Conservation (phyloP, 495 filamentous ascomycete species). For the Staphylotrichum longicolle region DNA sequence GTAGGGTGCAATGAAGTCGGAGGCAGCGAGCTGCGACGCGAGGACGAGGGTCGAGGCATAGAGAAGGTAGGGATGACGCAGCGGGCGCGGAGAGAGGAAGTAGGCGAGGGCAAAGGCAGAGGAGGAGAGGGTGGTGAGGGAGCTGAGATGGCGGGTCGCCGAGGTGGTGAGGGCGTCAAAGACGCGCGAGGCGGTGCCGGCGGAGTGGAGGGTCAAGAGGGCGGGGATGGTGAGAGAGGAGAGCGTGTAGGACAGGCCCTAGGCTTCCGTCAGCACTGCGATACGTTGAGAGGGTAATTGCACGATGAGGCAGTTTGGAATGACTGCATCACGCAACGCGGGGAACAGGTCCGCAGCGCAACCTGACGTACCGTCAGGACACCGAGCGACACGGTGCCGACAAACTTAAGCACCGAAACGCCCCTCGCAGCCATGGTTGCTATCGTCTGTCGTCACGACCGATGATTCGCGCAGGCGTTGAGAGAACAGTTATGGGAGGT, state of each 20-base stretch:
- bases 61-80: conserved; percentile 79
- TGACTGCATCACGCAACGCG: not conserved
- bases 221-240: conserved; percentile 70
- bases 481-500: not conserved
- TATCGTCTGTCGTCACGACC: conserved; percentile 15
- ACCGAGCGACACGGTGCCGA: conserved; percentile 82
- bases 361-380: conserved; percentile 71
- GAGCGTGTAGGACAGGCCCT: conserved; percentile 85
- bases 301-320: too few relatives aligned
- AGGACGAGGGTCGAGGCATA: conserved; percentile 67
- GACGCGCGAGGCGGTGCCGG: conserved; percentile 61
- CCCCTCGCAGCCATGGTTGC: conserved; percentile 63
- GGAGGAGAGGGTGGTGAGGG: conserved; percentile 59
- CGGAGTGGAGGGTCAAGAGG: conserved; percentile 71
- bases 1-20: conserved; percentile 55
- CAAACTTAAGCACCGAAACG: conserved; percentile 79
- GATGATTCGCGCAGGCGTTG: conserved; percentile 15
- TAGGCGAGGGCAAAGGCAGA: conserved; percentile 70
- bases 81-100: conserved; percentile 62
- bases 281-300: too few relatives aligned
- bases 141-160: conserved; percentile 57
- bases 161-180: conserved; percentile 60
- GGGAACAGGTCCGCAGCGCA: conserved; percentile 6
- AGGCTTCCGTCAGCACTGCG: not conserved
- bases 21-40: conserved; percentile 51